Conservation (phyloP, 106 monocot species). For the Dendrobium nobile region DNA sequence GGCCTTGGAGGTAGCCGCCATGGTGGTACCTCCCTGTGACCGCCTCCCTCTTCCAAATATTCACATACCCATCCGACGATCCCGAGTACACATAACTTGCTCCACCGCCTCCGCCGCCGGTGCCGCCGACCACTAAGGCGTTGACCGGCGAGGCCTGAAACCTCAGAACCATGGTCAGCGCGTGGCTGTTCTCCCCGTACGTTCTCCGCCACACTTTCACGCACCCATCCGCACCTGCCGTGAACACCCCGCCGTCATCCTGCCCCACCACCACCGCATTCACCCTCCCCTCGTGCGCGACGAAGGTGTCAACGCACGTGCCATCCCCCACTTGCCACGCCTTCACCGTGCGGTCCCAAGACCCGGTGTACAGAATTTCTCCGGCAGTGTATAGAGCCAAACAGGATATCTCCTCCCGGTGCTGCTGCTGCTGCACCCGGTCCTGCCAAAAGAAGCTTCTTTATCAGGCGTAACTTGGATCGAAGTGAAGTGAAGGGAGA, state of each 20-base stretch:
- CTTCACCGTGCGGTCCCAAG: slow-evolving; percentile 37
- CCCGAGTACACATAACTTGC: slow-evolving; percentile 30
- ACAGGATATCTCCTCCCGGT: slow-evolving; percentile 28
- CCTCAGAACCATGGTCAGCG: slow-evolving; percentile 16
- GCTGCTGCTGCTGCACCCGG: slow-evolving; percentile 5
- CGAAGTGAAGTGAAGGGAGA: too few species aligned
- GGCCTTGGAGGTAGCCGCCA: slow-evolving; percentile 33
- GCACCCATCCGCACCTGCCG: slow-evolving; percentile 24
- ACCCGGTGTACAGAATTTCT: slow-evolving; percentile 40
- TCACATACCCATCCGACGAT: slow-evolving; percentile 34
- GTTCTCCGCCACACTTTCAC: slow-evolving; percentile 45
- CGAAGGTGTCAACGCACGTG: slow-evolving; percentile 28
- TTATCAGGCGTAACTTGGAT: too few species aligned
- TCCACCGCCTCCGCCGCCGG: neutral
- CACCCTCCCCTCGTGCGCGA: slow-evolving; percentile 34
- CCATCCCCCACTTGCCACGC: slow-evolving; percentile 30
- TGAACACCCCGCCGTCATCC: slow-evolving; percentile 43
- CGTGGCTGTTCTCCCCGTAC: slow-evolving; percentile 26
- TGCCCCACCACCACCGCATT: slow-evolving; percentile 34
- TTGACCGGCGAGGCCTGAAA: slow-evolving; percentile 35
- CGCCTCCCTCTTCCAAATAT: slow-evolving; percentile 11
- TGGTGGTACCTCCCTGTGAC: slow-evolving; percentile 25
- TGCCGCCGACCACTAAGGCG: slow-evolving; percentile 18
- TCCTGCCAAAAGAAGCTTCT: too few species aligned
- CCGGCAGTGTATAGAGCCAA: slow-evolving; percentile 28